Base-by-base conservation (phyloP, 139 green algal genomes). In the Tetradesmus lagerheimii region DNA sequence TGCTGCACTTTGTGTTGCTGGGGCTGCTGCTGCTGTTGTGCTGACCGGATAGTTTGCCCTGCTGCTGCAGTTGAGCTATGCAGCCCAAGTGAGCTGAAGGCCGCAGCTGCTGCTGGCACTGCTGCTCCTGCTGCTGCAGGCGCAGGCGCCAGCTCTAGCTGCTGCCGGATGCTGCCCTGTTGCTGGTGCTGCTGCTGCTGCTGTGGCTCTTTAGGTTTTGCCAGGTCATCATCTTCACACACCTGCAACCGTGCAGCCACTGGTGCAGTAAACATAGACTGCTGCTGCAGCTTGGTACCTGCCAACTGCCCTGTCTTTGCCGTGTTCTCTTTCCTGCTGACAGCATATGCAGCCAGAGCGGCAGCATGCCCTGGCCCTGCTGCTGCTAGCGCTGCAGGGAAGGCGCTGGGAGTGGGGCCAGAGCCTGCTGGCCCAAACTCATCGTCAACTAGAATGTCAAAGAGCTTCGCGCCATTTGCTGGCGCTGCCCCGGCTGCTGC, bases 191-290 rank as follows among this genome's bases (percentile, higher is more conserved):
- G 79, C 16, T 45, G 79, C n/a, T 79, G 81, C 66, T 45, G 45
- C 81, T 87, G 83, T 29, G 57, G 83, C 38, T 82, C 45, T 0
- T 74, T 11, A 43, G 34, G 14, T 71, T 50, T 39, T 77, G 53
- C n/a, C 64, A 74, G 96, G 82, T 97, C 95, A 1, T 97, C 95
- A 80, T 98, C 96, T 37, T 95, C 93, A 91, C 94, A 97, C 18
- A 98, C 92, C 29, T 95, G 94, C 12, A 97, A 86, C 25, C 80
- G 82, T 25, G 31, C 29, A 23, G 66, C 37, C 34, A 8, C 9
- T 11, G 84, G 83, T 0, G 31, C 77, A 20, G 85, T 66, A 29
- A 57, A 67, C 12, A 76, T 39, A 0, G 57, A 15, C 50, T 86
- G 43, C 89, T 87, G 79, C 83, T 86, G 62, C 34, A 86, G n/a